Evolutionary conservation across 1,139 yeast species (phyloP), one percentile per base, ranked within the genome.

Genomic region (Blastobotrys ciferrii): DNA sequence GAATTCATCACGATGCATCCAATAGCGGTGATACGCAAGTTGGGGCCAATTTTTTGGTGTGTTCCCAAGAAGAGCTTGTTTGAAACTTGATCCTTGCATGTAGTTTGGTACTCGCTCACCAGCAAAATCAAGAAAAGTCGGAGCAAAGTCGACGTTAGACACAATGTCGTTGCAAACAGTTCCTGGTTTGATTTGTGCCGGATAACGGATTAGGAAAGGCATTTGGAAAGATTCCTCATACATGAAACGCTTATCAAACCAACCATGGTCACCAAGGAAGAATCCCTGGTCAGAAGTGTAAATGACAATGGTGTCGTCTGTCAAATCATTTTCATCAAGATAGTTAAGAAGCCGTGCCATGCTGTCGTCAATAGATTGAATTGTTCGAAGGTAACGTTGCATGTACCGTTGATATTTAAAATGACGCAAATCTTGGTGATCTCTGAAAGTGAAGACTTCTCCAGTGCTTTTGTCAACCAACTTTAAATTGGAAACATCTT

Each of bases 1-100:
- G 35, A 37, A 43, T 12, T 37, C 40, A 30, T 47, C 50, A 3
- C 50, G 37, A 33, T 47, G 50, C 50, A 47, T 47, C 50, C 50
- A 47, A 20, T 47, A 47, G 13, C 50, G 17, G 14, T 47, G 50
- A 25, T 47, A 47, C n/a, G 50, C 50, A 2, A 47, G 13, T 18
- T 44, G 47, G 19, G 37, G 38, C 50, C 50, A 47, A 38, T 44
- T 35, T 7, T 12, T 18, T 11, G 44, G 48, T 6, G 48, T 32
- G 9, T 43, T 44, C 15, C 39, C 40, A 4, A 18, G 15, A 9
- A 47, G 33, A 7, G 44, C 35, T 11, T 19, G 18, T 15, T 39
- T 28, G 36, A 47, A 23, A 17, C 40, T 18, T 6, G n/a, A 13
- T 23, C 50, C 50, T 33, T 47, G 50, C 48, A 44, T 47, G 23